phyloP scores from a whole-genome alignment of 2,329 filamentous ascomycete species.

The Pestalotiopsis fici region DNA sequence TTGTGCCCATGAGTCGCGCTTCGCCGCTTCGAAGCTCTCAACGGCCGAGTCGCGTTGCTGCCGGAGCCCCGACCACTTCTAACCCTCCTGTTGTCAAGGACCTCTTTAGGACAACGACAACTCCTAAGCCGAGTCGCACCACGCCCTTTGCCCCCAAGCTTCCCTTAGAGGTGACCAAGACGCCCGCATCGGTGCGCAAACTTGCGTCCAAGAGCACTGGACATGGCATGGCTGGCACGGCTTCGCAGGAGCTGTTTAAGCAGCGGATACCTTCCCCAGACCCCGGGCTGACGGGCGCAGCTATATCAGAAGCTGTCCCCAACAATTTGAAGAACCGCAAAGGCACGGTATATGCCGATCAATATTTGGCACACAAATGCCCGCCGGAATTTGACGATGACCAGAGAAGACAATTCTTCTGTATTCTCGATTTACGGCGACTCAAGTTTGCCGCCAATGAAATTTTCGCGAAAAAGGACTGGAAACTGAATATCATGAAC shows the following conservation, averaged over 20 bases:
- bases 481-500: constrained; percentile 63
- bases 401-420: constrained; percentile 63
- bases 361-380: constrained; percentile 58
- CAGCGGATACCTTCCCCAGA: constrained; percentile 62
- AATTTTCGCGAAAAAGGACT: constrained; percentile 61
- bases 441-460: constrained; percentile 64
- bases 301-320: constrained; percentile 53
- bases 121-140: constrained; percentile 24
- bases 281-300: constrained; percentile 56
- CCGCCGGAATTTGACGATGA: constrained; percentile 59
- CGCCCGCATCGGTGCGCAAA: constrained; percentile 25
- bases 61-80: not conserved
- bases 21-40: constrained; percentile 23
- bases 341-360: constrained; percentile 60
- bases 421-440: constrained; percentile 61
- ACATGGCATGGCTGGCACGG: constrained; percentile 49
- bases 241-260: constrained; percentile 53
- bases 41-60: constrained; percentile 14
- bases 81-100: constrained; percentile 19
- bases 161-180: constrained; percentile 23
- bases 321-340: constrained; percentile 47
- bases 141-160: constrained; percentile 29
- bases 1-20: constrained; percentile 28
- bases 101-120: constrained; percentile 30
- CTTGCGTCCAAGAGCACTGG: constrained; percentile 40